Base-by-base conservation (phyloP, 129 eudicot species). In the Arctium minus region DNA sequence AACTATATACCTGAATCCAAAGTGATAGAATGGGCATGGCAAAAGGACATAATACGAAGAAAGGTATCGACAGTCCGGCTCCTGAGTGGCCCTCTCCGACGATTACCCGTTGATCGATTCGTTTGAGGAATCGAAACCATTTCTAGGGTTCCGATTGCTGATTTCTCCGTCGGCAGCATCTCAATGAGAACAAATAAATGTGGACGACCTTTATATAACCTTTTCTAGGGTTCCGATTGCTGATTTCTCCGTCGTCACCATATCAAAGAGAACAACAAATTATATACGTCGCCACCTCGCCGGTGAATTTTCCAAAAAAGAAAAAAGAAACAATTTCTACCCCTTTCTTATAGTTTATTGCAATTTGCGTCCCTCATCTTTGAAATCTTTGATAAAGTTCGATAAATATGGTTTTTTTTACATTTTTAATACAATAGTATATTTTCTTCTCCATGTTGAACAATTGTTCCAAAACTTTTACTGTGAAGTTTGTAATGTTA, bases 1-100 rank as follows among this genome's bases (percentile, higher is more conserved):
- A 80, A 46, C 37, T 46, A 18, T 5, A 48, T 80, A 80, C 83
- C 83, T 71, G 84, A 70, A 80, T 31, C 0, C 36, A 44, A 77
- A 71, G n/a, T 31, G 22, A 32, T 17, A 13, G 82, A 68, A 80
- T 40, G 37, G 10, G 8, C 60, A 12, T 68, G 48, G 56, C 78
- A 80, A 32, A 36, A 5, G 37, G 72, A 72, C 50, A 71, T 31
- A 5, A 80, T 80, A 18, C 22, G 84, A 48, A 71, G 29, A 72
- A 80, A 70, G 27, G 56, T 80, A 36, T 80, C 84, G 1, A 27
- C 84, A 3, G 84, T 71, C 29, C 38, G 35, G 78, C 84, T 80
- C 84, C 13, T 53, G 29, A 80, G 78, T 35, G 78, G 53, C 38
- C 37, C 7, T 72, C 71, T 50, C 56, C 78, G 72, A 4, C 72